Base-by-base conservation (phyloP, 225 moss, liverwort and hornwort genomes). In the Pseudoscleropodium purum region DNA sequence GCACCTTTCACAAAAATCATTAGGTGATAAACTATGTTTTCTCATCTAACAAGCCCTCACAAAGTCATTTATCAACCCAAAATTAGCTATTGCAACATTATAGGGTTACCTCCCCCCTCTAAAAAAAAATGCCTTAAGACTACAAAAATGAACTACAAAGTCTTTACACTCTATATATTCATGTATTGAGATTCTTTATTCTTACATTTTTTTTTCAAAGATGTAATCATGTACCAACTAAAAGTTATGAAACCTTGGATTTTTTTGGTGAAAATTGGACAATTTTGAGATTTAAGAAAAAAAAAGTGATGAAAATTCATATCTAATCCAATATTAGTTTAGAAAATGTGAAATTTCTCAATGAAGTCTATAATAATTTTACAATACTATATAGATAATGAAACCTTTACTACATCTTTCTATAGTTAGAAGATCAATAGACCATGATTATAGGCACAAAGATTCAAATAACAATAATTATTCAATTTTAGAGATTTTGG, bases 51-150 rank as follows among this genome's bases (percentile, higher is more conserved):
- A 75, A 75, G 18, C 47, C 18, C 0, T 75, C 0, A 47, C 6
- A 75, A 43, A 47, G 18, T 75, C 72, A 72, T 41, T 39, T 26
- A 39, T 39, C 14, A 24, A 1, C 2, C 11, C 6, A 30, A 3
- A 73, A 43, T 73, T 73, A 43, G 29, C 16, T 10, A 29, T 1
- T 73, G 6, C 17, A 73, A 43, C 6, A 73, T 2, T 0, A 15
- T 14, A 14, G 43, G 16, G 1, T 73, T 73, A 27, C 11, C 4
- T 47, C 47, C 47, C 47, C 47, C 47, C 47, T 47, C 6, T 3
- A 0, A 3, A 2, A 16, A 73, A 0, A 47, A 30, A 16, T 10
- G 45, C 1, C 18, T 3, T 11, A 75, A 6, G 30, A 75, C 47
- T 0, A 31, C 75, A 75, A 47, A 30, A 75, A 47, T 43, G 9